Evolutionary conservation across 2,329 filamentous ascomycete species (phyloP).

Genomic region (Teratosphaeria viscida): DNA sequence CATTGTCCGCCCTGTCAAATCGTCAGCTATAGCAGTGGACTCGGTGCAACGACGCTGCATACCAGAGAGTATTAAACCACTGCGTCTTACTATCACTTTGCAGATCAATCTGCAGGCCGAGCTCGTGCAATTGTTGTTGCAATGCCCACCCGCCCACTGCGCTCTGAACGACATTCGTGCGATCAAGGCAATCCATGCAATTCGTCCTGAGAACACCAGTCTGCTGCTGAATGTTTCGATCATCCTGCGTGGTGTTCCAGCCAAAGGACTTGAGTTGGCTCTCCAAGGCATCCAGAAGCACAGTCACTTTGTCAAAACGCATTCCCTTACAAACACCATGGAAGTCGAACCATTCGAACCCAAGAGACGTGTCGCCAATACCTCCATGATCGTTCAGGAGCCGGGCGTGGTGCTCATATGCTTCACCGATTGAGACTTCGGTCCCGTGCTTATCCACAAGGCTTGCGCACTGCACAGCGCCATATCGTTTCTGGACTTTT

Average conservation of each 20-base stretch:
- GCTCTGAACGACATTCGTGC: constrained; percentile 92
- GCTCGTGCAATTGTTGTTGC: constrained; percentile 63
- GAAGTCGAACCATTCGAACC: constrained; percentile 96
- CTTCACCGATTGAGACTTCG: constrained; percentile 67
- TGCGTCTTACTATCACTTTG: constrained; percentile 68
- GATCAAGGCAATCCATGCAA: constrained; percentile 96
- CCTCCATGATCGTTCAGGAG: constrained; percentile 54
- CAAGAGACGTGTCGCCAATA: constrained; percentile 43
- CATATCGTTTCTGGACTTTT: constrained; percentile 59
- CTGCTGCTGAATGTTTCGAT: constrained; percentile 42
- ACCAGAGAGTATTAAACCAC: constrained; percentile 94
- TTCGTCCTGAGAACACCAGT: constrained; percentile 80
- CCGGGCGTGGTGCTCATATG: constrained; percentile 60
- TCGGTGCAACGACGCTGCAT: not conserved
- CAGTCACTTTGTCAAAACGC: constrained; percentile 91
- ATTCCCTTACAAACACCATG: constrained; percentile 86
- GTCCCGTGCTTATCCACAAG: constrained; percentile 81
- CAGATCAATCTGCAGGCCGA: constrained; percentile 65
- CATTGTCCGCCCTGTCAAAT: constrained; percentile 66
- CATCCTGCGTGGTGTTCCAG: constrained; percentile 52
- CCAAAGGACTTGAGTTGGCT: constrained; percentile 58
- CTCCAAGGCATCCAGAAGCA: constrained; percentile 61
- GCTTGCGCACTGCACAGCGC: constrained; percentile 65
- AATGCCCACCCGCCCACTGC: constrained; percentile 77
- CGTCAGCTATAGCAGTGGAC: not conserved